A percentile compares a stretch with the other conserved stretches of the same genome.
Evolutionary conservation across 768 basidiomycete species (phyloP).

Genomic region (Pleurotus cornucopiae): DNA sequence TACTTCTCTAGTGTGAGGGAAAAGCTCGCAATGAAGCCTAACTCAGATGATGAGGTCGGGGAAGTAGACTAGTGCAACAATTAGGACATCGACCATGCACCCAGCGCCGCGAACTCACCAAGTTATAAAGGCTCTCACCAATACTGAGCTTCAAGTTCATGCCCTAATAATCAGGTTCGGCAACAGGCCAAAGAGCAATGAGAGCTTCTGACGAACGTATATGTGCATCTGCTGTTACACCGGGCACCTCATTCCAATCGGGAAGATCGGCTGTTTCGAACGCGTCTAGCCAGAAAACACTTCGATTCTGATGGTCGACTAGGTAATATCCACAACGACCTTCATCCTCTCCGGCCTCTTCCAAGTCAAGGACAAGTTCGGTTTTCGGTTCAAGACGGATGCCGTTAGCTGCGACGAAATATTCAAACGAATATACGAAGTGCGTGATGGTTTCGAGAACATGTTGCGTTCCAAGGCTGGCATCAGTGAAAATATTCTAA

Average conservation of each 20-base stretch:
- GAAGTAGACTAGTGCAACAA: neutral
- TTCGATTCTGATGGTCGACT: slow-evolving; percentile 27
- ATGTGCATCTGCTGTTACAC: slow-evolving; percentile 17
- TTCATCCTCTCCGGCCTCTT: slow-evolving; percentile 13
- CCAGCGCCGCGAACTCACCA: neutral
- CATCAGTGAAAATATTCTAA: slow-evolving; percentile 21
- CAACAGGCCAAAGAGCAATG: neutral
- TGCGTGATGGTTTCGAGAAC: slow-evolving; percentile 4
- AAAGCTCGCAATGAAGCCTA: slow-evolving; percentile 33
- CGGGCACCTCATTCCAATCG: slow-evolving; percentile 1
- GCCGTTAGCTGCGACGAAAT: slow-evolving; percentile 13
- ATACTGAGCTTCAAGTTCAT: slow-evolving; percentile 30
- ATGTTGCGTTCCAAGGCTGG: slow-evolving; percentile 16
- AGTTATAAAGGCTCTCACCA: slow-evolving; percentile 20
- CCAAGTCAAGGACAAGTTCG: slow-evolving; percentile 37
- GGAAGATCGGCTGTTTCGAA: slow-evolving; percentile 19
- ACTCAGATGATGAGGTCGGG: neutral
- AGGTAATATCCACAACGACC: slow-evolving; percentile 40
- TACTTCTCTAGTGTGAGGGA: slow-evolving; percentile 22
- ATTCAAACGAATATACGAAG: slow-evolving; percentile 7
- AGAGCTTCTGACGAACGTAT: slow-evolving; percentile 20
- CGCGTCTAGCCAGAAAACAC: slow-evolving; percentile 40
- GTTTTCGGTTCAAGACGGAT: too few species aligned
- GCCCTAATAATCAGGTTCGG: slow-evolving; percentile 15
- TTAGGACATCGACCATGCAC: neutral